These are phyloP conservation scores for Dimocarpus longan DNA, from an alignment of 345 rosid genomes.

Conservation along the genomic window DNA sequence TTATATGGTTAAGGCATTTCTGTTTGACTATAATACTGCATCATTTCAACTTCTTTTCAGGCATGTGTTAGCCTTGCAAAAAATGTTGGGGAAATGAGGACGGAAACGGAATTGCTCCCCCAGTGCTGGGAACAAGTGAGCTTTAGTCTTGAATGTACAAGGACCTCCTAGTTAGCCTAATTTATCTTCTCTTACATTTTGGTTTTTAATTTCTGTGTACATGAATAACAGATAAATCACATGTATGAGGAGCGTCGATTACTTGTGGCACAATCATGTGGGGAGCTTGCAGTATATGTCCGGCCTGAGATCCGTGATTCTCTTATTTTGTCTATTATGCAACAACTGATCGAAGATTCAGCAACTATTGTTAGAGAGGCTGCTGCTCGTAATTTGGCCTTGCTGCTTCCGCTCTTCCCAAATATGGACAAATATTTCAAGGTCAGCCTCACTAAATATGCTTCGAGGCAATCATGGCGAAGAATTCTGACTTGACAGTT, in stretches of 20 bases:
- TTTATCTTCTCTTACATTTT: constrained; percentile 9
- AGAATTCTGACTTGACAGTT: constrained; percentile 76
- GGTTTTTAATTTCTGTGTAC: constrained; percentile 28
- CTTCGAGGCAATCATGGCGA: constrained; percentile 76
- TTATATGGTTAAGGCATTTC: constrained; percentile 10
- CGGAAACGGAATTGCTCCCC: constrained; percentile 95
- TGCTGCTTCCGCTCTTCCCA: constrained; percentile 94
- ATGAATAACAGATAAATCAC: constrained; percentile 76
- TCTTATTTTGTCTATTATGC: constrained; percentile 89
- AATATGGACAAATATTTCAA: constrained; percentile 96
- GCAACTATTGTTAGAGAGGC: constrained; percentile 96
- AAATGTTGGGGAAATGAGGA: constrained; percentile 98
- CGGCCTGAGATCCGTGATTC: constrained; percentile 96
- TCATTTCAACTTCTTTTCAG: constrained; percentile 47
- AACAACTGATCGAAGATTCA: constrained; percentile 91
- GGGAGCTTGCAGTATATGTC: constrained; percentile 93
- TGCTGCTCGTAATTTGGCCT: constrained; percentile 86
- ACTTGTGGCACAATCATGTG: constrained; percentile 98
- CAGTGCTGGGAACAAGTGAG: constrained; percentile 99
- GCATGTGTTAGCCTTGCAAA: constrained; percentile 92
- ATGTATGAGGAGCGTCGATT: constrained; percentile 96
- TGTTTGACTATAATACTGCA: constrained; percentile 27
- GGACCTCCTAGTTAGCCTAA: constrained; percentile 22
- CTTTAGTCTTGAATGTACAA: constrained; percentile 25
- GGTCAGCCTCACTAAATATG: constrained; percentile 90